These are phyloP conservation scores for Combretum micranthum DNA, from an alignment of 345 rosid genomes.

Conservation along the genomic window DNA sequence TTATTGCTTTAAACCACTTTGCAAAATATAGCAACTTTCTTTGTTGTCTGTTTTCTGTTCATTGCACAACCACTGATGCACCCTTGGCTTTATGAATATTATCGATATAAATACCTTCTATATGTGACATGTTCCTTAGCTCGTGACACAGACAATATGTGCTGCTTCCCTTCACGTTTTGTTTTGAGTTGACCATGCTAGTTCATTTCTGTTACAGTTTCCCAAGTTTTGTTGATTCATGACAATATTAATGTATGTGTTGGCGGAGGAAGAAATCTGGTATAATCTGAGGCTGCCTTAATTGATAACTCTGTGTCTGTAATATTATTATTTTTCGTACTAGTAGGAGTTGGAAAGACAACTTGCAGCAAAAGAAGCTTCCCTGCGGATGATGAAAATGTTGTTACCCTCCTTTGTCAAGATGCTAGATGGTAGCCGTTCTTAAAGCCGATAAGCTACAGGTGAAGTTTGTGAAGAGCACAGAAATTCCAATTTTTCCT, in stretches of 20 bases:
- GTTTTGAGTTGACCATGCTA: not conserved
- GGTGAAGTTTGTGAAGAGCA: slow-evolving; percentile 30
- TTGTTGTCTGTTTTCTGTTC: no score
- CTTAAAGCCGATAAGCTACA: slow-evolving; percentile 74
- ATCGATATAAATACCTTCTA: no score
- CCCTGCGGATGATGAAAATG: slow-evolving; percentile 77
- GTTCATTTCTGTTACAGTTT: not conserved
- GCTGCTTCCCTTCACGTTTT: no score
- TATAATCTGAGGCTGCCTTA: not conserved
- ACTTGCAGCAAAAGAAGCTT: slow-evolving; percentile 81
- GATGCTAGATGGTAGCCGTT: slow-evolving; percentile 95
- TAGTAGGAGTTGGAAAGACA: slow-evolving; percentile 82
- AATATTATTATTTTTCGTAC: slow-evolving; percentile 4
- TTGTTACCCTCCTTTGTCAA: slow-evolving; percentile 76
- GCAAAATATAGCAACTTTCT: no score
- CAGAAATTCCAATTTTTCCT: not conserved
- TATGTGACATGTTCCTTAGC: no score
- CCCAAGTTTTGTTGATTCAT: not conserved
- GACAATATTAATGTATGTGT: no score
- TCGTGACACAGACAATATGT: no score
- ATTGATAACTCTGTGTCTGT: not conserved
- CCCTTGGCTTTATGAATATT: no score
- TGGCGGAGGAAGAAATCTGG: no score
- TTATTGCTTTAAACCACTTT: no score
- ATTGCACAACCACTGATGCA: no score